Evolutionary conservation across 495 filamentous ascomycete species (phyloP), one percentile per base, ranked within the genome.

Genomic region (Alectoria sarmentosa): DNA sequence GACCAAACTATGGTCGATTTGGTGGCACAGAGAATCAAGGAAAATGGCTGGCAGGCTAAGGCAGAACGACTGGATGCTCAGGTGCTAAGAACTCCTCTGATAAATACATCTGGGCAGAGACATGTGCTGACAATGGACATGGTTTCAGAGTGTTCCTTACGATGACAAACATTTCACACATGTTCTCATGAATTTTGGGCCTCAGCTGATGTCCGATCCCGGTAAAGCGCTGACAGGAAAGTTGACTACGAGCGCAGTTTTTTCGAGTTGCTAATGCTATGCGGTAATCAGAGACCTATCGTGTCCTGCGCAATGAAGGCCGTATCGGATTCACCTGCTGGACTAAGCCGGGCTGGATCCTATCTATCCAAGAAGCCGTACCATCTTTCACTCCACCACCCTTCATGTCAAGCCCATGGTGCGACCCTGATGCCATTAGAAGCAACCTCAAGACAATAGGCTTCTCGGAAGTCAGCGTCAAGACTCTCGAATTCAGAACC

Each of bases 121-220:
- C 14, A 8, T 11, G 14, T 19, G 28, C 49, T 54, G 28, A 54
- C 49, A 0, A 2, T 32, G 14, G 48, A 19, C 11, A 54, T 14
- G 23, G 13, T 2, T 14, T 14, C 3, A 54, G 49, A 30, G 19
- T 54, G 13, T 32, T 54, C 49, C 49, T 6, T 63, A 78, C 26
- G 69, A 72, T 4, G 70, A 63, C 28, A 68, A 61, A 36, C 58
- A 72, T 19, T 79, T 67, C 65, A 72, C 73, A 3, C 71, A 79
- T 62, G 66, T 75, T 9, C 72, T 76, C 34, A 69, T 73, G 56
- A 69, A 68, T n/a, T 79, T 79, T 63, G 77, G 75, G 74, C 54
- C 59, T 69, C 63, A 34, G 32, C 15, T 42, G 3, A 42, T 41
- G 39, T 28, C 52, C 17, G 61, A 42, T 11, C 38, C 48, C 37